Base-by-base conservation (phyloP, 768 basidiomycete genomes). In the Mycena venus region DNA sequence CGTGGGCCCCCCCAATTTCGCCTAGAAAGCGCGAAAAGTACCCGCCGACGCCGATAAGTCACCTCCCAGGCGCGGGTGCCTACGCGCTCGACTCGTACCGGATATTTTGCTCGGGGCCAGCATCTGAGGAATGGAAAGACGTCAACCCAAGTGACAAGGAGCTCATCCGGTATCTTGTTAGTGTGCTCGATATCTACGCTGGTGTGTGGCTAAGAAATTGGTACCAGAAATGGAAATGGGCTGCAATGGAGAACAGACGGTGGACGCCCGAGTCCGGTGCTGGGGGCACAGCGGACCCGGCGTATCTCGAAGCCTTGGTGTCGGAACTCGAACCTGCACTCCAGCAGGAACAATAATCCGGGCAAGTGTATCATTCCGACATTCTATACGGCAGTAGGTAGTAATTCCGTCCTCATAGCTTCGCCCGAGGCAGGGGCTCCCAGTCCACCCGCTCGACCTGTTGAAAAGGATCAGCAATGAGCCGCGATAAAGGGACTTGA, bases 81-180 rank as follows among this genome's bases (percentile, higher is more conserved):
- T 95, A 95, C 72, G 94, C 94, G 1, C 86, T 93, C 1, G 94
- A 95, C 79, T 94, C 92, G 6, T 93, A 94, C 77, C 88, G 93
- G 47, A 94, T 95, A 23, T 95, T 93, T 80, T 93, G 90, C 72
- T 82, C 81, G 73, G 74, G 72, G 47, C 82, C 80, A 14, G 78
- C 70, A 12, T 81, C 83, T 10, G 85, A 87, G 14, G 90, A 90
- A 68, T 95, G 94, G 94, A 90, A 90, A 77, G 67, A 76, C 0
- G 93, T 94, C 17, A 83, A 86, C 77, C 93, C 94, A 0, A 79
- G 74, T 32, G 94, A 95, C 79, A 95, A 95, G 82, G 92, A 94
- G 70, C 85, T 95, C 29, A 82, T 91, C 42, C 87, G 88, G 63
- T 94, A 92, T 78, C 78, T 95, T 80, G 94, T 93, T 75, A 74